A percentile compares a stretch with the other conserved stretches of the same genome.
phyloP scores from a whole-genome alignment of 352 stramenopile species.

The Peronospora destructor region DNA sequence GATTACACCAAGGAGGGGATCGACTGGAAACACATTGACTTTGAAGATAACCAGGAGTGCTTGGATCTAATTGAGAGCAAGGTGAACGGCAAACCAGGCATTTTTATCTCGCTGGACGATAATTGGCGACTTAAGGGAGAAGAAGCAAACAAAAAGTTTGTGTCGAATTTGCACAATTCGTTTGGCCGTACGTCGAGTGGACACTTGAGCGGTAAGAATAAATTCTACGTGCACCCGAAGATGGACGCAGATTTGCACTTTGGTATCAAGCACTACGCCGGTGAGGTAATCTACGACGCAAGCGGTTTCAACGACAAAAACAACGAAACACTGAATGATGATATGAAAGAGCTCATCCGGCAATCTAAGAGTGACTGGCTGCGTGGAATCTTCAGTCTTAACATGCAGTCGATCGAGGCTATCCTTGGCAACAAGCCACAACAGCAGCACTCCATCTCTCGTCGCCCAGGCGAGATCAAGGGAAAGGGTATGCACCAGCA shows the following conservation, averaged over 20 bases:
- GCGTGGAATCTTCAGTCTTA: conserved; percentile 79
- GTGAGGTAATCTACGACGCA: conserved; percentile 95
- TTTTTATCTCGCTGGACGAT: conserved; percentile 95
- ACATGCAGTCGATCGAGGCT: conserved; percentile 79
- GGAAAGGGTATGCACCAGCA: conserved; percentile 25
- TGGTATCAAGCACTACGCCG: conserved; percentile 87
- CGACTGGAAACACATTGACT: conserved; percentile 89
- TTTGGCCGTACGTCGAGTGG: conserved; percentile 68
- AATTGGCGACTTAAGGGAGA: conserved; percentile 90
- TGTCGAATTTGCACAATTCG: conserved; percentile 78
- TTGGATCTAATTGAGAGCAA: conserved; percentile 92
- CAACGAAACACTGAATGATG: conserved; percentile 94
- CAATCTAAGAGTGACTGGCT: conserved; percentile 80
- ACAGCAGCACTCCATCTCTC: conserved; percentile 59
- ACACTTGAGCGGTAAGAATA: conserved; percentile 63
- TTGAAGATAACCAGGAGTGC: conserved; percentile 91
- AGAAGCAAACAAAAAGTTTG: conserved; percentile 89
- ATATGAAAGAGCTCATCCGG: conserved; percentile 90
- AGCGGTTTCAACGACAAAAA: conserved; percentile 98
- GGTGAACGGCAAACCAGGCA: conserved; percentile 81
- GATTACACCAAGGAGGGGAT: conserved; percentile 96
- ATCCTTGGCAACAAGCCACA: conserved; percentile 67
- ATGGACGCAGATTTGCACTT: conserved; percentile 86
- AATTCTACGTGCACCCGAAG: conserved; percentile 87
- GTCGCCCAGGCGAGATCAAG: conserved; percentile 54